A percentile compares a stretch with the other conserved stretches of the same genome.
These are phyloP conservation scores for Candida xyloterini DNA, from an alignment of 805 yeast species.

Conservation along the genomic window DNA sequence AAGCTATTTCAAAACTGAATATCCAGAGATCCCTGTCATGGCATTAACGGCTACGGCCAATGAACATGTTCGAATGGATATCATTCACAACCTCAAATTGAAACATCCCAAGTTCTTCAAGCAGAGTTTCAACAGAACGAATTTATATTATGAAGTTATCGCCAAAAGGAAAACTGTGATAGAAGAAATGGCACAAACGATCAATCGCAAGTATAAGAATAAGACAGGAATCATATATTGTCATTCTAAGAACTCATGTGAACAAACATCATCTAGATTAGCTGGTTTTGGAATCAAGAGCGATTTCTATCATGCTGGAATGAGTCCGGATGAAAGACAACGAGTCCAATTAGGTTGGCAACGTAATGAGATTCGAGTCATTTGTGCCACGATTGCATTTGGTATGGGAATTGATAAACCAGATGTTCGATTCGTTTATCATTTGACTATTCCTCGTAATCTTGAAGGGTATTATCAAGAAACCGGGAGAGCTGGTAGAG, in stretches of 20 bases:
- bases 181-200: slow-evolving; percentile 57
- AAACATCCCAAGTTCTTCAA: slow-evolving; percentile 61
- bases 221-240: slow-evolving; percentile 91
- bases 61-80: slow-evolving; percentile 82
- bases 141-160: slow-evolving; percentile 73
- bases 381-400: slow-evolving; percentile 97
- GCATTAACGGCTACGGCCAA: slow-evolving; percentile 98
- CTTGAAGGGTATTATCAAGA: slow-evolving; percentile 97
- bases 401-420: slow-evolving; percentile 99
- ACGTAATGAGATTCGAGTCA: slow-evolving; percentile 60
- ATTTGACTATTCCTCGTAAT: slow-evolving; percentile 82
- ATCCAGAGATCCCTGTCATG: slow-evolving; percentile 84
- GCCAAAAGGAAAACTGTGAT: slow-evolving; percentile 57
- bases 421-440: slow-evolving; percentile 89
- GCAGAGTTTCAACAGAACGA: slow-evolving; percentile 90
- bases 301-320: slow-evolving; percentile 91
- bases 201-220: slow-evolving; percentile 47
- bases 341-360: slow-evolving; percentile 85
- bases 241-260: slow-evolving; percentile 86
- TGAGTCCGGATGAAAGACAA: slow-evolving; percentile 72
- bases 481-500: slow-evolving; percentile 98
- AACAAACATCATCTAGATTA: slow-evolving; percentile 66
- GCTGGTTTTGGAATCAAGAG: slow-evolving; percentile 59
- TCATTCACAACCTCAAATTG: slow-evolving; percentile 71
- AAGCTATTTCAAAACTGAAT: slow-evolving; percentile 65